These are phyloP conservation scores for Colletotrichum aenigma DNA, from an alignment of 2,329 filamentous ascomycete genomes.

Conservation along the genomic window DNA sequence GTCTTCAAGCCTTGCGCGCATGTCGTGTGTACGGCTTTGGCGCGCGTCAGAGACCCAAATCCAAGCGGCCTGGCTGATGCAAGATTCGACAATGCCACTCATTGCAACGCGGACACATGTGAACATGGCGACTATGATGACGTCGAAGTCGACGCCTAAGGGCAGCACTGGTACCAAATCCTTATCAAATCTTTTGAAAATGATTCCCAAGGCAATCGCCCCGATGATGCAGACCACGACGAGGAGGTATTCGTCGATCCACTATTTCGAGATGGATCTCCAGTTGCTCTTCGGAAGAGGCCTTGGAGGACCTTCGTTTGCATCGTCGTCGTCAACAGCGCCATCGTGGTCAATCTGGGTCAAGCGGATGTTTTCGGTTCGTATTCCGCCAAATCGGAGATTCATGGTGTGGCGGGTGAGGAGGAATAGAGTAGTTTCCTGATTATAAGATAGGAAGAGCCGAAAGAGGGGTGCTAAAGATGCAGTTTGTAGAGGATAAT, in stretches of 20 bases:
- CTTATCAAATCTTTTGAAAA: conserved; percentile 34
- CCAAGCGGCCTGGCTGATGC: conserved; percentile 42
- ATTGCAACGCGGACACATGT: conserved; percentile 39
- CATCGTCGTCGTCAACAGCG: not conserved
- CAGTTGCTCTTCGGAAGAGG: conserved; percentile 5
- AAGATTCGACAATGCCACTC: conserved; percentile 37
- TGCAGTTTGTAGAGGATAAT: not conserved
- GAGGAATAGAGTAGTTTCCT: not conserved
- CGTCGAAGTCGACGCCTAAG: conserved; percentile 34
- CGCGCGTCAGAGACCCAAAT: conserved; percentile 41
- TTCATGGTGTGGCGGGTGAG: not conserved
- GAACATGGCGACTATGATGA: conserved; percentile 40
- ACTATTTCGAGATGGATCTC: conserved; percentile 35
- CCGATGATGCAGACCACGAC: conserved; percentile 31
- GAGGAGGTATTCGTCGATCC: conserved; percentile 39
- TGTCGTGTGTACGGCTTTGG: conserved; percentile 29
- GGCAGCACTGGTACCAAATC: conserved; percentile 31
- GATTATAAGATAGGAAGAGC: not conserved
- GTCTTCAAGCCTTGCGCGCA: conserved; percentile 37
- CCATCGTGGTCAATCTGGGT: not conserved
- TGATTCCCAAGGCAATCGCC: conserved; percentile 28
- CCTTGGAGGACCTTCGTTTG: not conserved
- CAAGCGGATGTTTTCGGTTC: not conserved
- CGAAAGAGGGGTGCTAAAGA: not conserved
- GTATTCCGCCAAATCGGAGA: not conserved